Percentiles rank a stretch among this genome's conserved stretches.
Conservation (phyloP, 345 rosid genomes). For the Brassica incana region DNA sequence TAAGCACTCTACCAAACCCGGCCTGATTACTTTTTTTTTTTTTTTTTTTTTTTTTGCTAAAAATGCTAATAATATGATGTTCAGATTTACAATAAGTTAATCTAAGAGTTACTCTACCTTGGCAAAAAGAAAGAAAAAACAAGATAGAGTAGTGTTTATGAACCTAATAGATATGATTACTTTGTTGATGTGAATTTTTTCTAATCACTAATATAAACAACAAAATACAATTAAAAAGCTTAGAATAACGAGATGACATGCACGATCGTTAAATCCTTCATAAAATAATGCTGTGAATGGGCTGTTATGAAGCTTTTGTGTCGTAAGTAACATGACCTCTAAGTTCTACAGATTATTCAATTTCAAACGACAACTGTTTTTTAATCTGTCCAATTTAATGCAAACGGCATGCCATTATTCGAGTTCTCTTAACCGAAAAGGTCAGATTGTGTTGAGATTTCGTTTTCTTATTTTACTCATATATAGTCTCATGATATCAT, state of each 20-base stretch:
- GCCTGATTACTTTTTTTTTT: not conserved
- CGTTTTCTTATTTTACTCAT: conserved; percentile 2
- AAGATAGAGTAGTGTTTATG: no score
- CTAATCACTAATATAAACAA: not conserved
- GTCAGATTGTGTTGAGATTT: conserved; percentile 32
- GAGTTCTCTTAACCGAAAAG: not conserved
- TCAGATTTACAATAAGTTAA: no score
- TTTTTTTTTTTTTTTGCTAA: no score
- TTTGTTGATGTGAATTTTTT: no score
- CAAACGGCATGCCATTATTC: conserved; percentile 24
- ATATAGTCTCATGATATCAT: conserved; percentile 4
- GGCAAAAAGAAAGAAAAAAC: no score
- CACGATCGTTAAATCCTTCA: conserved; percentile 27
- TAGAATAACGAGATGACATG: conserved; percentile 25
- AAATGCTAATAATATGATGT: no score
- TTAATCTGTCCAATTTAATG: conserved; percentile 3
- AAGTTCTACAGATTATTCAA: conserved; percentile 18
- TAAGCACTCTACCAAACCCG: not conserved
- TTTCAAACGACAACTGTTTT: conserved; percentile 8
- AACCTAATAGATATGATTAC: not conserved
- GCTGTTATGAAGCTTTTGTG: conserved; percentile 19
- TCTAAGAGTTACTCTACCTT: no score
- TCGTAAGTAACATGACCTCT: conserved; percentile 19
- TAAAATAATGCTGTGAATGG: not conserved
- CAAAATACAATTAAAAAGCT: not conserved